Evolutionary conservation across 169 alveolate genomes (phyloP), one percentile per base, ranked within the genome.

Genomic region (Cryptosporidium felis): DNA sequence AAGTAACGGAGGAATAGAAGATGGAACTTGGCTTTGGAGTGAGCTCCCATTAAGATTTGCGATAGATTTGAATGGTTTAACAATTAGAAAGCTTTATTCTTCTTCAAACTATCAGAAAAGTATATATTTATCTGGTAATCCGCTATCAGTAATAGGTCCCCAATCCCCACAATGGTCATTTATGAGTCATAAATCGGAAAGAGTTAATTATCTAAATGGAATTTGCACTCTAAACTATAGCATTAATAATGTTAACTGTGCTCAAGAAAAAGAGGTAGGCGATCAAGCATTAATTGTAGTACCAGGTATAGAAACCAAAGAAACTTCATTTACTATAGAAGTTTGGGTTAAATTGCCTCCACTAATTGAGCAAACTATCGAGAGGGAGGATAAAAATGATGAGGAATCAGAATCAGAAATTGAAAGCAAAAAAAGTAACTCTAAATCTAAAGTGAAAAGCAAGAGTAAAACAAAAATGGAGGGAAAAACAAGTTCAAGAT

Each of bases 111-210:
- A 36, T 53, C 85, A 30, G 42, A 49, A 74, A 74, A 74, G 74
- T 38, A 74, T 74, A 26, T 74, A 34, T 56, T 53, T 74, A 49
- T 74, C 85, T 36, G 85, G 85, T 23, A 74, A 56, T 21, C 85
- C 85, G 18, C 28, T 74, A 34, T 47, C 85, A 30, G 85, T 56
- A 18, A 53, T 74, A 74, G 85, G 85, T 2, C 85, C 85, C 8
- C 65, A 74, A 5, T 74, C 85, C n/a, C 85, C 85, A 40, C 85
- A 74, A 9, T 74, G 85, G 85, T 65, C 85, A 51, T 74, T 18
- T 74, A 74, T 74, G 47, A 74, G 85, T 41, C 85, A 74, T 74
- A 74, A 74, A 74, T 49, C 67, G 28, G 85, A 74, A 21, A 74
- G 85, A 38, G 40, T 49, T 18, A 53, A 56, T 53, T 74, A 74